Evolutionary conservation across 768 basidiomycete genomes (phyloP).

Genomic region (Panaeolus cyanescens): DNA sequence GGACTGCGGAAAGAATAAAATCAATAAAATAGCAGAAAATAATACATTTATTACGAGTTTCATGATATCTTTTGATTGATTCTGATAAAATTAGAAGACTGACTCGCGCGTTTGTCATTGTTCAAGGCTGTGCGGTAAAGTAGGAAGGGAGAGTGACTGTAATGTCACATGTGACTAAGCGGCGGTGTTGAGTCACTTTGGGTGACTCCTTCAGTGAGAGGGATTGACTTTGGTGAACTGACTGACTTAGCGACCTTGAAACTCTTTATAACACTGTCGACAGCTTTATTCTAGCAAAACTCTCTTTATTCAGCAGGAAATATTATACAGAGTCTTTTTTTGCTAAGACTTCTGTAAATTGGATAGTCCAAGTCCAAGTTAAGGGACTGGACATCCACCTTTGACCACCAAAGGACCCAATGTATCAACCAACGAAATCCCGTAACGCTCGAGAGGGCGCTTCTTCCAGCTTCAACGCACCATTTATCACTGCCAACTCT

Average conservation of each 20-base stretch:
- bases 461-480: slow-evolving; percentile 15
- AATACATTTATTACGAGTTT: no score
- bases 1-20: no score
- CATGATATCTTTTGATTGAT: no score
- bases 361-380: slow-evolving; percentile 47
- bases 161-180: slow-evolving; percentile 12
- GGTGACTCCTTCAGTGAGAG: neutral
- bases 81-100: no score
- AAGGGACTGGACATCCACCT: slow-evolving; percentile 40
- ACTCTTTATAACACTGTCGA: neutral
- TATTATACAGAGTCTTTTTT: neutral
- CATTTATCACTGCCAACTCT: slow-evolving; percentile 16
- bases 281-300: no score
- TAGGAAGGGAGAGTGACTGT: neutral
- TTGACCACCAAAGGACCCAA: slow-evolving; percentile 32
- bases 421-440: slow-evolving; percentile 33
- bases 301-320: neutral
- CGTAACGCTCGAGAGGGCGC: slow-evolving; percentile 23
- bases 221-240: neutral
- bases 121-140: neutral
- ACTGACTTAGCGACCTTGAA: neutral
- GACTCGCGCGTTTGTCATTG: no score
- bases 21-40: no score
- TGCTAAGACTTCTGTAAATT: slow-evolving; percentile 23
- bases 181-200: slow-evolving; percentile 22